Evolutionary conservation across 345 rosid species (phyloP).

Genomic region (Camelina neglecta): DNA sequence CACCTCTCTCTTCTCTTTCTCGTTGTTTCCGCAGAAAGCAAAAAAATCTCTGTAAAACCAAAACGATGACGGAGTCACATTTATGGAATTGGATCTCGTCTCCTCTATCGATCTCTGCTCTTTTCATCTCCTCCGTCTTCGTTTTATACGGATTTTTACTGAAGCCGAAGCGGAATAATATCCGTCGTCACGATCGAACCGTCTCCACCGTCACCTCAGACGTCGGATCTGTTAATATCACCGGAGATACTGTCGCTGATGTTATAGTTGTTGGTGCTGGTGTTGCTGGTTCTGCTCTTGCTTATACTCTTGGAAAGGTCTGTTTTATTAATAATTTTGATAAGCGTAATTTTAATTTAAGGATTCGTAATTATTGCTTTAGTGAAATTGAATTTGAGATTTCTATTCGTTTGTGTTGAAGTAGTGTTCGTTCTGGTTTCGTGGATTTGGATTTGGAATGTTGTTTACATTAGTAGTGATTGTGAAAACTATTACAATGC

Average conservation of each 20-base stretch:
- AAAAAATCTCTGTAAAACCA: constrained; percentile 10
- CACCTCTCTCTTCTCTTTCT: constrained; percentile 11
- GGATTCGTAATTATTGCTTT: not conserved
- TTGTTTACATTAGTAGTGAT: no score
- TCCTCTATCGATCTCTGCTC: constrained; percentile 43
- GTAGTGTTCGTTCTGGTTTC: not conserved
- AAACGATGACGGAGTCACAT: constrained; percentile 48
- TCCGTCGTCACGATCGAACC: constrained; percentile 40
- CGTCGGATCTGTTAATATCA: constrained; percentile 43
- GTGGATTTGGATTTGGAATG: not conserved
- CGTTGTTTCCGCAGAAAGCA: constrained; percentile 27
- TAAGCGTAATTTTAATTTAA: not conserved
- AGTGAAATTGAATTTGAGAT: not conserved
- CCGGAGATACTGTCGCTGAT: constrained; percentile 48
- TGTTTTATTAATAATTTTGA: not conserved
- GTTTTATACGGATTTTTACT: constrained; percentile 46
- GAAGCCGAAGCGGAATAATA: constrained; percentile 34
- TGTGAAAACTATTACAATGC: not conserved
- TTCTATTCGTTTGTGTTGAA: not conserved
- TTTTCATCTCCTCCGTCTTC: constrained; percentile 43
- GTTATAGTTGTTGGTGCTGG: constrained; percentile 77
- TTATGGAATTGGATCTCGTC: constrained; percentile 51
- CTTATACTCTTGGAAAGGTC: constrained; percentile 72
- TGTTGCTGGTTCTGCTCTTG: constrained; percentile 78
- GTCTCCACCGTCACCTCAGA: constrained; percentile 44